phyloP scores from a whole-genome alignment of 192 early-diverging fungal genomes.

The Coemansia sp. region DNA sequence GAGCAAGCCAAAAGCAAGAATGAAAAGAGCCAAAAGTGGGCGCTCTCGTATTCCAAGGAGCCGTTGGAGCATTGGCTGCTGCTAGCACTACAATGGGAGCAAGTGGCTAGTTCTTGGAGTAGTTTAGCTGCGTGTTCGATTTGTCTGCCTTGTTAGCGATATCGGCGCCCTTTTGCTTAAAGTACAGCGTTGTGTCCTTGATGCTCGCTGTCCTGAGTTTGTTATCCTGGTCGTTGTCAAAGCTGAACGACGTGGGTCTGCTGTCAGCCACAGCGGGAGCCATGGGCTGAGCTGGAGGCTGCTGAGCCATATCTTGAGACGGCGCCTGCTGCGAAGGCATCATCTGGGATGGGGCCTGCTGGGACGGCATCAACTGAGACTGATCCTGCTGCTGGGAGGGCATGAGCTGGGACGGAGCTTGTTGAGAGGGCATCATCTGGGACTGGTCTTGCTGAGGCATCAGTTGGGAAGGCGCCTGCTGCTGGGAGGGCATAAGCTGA shows the following conservation, averaged over 20 bases:
- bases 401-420: no score
- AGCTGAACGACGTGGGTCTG: slow-evolving; percentile 8
- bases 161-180: slow-evolving; percentile 34
- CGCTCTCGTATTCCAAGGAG: no score
- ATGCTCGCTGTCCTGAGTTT: slow-evolving; percentile 7
- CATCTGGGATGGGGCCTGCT: no score
- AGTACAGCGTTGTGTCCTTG: slow-evolving; percentile 29
- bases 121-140: slow-evolving; percentile 25
- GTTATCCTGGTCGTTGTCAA: slow-evolving; percentile 21
- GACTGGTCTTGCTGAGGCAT: not conserved
- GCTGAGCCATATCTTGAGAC: not conserved
- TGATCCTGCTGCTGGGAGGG: no score
- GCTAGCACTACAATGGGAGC: not conserved
- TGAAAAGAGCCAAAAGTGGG: no score
- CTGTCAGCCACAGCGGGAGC: not conserved
- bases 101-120: not conserved
- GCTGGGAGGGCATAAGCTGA: not conserved
- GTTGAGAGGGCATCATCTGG: not conserved
- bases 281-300: not conserved
- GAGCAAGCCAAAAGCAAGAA: no score
- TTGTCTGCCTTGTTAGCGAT: slow-evolving; percentile 9
- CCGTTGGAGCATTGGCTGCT: no score
- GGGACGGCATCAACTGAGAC: no score
- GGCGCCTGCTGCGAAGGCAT: no score
- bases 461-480: not conserved